Evolutionary conservation across 352 stramenopile genomes (phyloP).

Genomic region (Achlya hypogyna): DNA sequence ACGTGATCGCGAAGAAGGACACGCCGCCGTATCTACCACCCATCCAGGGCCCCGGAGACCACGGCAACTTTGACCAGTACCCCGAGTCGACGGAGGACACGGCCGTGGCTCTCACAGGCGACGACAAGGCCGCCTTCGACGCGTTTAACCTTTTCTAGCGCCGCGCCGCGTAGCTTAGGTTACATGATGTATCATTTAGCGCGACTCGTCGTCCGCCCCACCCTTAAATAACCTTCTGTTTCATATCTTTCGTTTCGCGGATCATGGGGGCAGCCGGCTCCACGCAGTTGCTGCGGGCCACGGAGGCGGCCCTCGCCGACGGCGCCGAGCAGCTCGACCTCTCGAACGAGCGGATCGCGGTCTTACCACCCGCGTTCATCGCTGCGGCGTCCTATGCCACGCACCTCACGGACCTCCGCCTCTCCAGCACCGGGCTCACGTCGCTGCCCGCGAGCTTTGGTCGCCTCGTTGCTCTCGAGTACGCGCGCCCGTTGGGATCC

Average conservation of each 20-base stretch:
- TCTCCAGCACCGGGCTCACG: neutral
- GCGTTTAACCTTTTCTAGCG: conserved; percentile 81
- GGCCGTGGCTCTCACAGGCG: conserved; percentile 67
- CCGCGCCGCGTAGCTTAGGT: neutral
- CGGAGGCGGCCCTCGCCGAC: neutral
- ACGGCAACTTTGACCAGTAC: conserved; percentile 92
- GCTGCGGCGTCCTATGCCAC: neutral
- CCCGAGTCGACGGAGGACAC: conserved; percentile 84
- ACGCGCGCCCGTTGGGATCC: neutral
- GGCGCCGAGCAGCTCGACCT: neutral
- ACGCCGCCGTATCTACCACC: conserved; percentile 78
- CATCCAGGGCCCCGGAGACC: conserved; percentile 74
- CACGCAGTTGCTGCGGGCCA: neutral
- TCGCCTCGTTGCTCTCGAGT: conserved; percentile 5
- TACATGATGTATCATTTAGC: neutral
- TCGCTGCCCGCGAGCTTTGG: conserved; percentile 15
- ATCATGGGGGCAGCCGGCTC: neutral
- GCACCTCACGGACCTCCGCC: neutral
- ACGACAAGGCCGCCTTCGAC: conserved; percentile 77
- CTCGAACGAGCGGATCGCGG: neutral
- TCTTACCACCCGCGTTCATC: conserved; percentile 6
- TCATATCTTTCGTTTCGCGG: neutral
- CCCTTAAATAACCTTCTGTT: neutral
- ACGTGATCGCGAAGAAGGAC: conserved; percentile 60
- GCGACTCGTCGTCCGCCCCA: neutral